Base-by-base conservation (phyloP, 495 filamentous ascomycete species). In the Podospora pseudopauciseta region DNA sequence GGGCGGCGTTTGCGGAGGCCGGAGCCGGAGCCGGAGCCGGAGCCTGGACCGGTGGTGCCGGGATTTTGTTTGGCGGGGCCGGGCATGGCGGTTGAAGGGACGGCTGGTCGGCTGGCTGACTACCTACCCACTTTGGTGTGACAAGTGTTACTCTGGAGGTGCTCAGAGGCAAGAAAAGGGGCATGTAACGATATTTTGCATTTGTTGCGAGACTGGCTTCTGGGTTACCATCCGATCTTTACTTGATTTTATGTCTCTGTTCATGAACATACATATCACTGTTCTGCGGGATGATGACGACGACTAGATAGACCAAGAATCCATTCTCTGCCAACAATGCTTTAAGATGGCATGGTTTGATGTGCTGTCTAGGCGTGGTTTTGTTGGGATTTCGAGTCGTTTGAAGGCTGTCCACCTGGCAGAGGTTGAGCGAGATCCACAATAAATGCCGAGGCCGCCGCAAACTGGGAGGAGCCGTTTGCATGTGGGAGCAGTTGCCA, bases 1-100 rank as follows among this genome's bases (percentile, higher is more conserved):
- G 83, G 67, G 30, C 44, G 57, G 57, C 57, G 67, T 83, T 2
- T 67, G 59, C 55, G 65, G 60, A 44, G 39, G 67, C n/a, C 70
- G 68, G 7, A 58, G 63, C 39, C 61, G 69, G 7, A 58, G 63
- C 39, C 61, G 69, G 67, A 68, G 68, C 15, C 34, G 63, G 68
- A 39, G 27, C n/a, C 28, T 28, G 28, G n/a, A n/a, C 23, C 18
- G 55, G 55, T 3, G n/a, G 55, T 4, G n/a, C 19, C 55, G 55
- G 5, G 55, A 20, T 19, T 4, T 9, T 19, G 9, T 58, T 19
- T 13, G 3, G 55, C 4, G 55, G 55, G 23, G 19, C n/a, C 23
- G 16, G 55, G 7, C n/a, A 26, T 58, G n/a, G 4, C 54, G 54
- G 54, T 9, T 18, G 54, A 56, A 20, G 16, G 54, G 54, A 18